Evolutionary conservation across 345 rosid genomes (phyloP).

Genomic region (Theobroma cacao): DNA sequence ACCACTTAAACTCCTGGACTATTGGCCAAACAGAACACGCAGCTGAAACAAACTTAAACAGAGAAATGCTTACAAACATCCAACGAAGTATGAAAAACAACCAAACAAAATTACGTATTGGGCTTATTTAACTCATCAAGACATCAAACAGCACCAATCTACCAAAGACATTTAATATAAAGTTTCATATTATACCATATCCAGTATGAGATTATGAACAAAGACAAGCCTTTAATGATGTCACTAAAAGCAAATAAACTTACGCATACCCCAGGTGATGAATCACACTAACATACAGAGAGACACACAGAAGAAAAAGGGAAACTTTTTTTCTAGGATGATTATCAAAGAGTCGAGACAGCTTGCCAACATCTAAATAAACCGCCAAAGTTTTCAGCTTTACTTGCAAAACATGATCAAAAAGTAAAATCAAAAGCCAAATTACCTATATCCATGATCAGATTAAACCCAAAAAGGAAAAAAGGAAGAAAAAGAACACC

Average conservation of each 20-base stretch:
- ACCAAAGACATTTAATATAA: too few species aligned
- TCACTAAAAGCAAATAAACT: neutral
- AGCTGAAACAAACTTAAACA: neutral
- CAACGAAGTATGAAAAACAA: too few species aligned
- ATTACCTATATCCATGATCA: neutral
- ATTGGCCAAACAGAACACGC: neutral
- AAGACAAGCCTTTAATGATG: neutral
- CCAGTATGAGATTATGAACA: too few species aligned
- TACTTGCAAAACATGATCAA: conserved; percentile 3
- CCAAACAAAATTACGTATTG: too few species aligned
- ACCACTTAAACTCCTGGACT: neutral
- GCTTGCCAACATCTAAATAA: neutral
- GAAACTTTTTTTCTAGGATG: neutral
- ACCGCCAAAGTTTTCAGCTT: neutral
- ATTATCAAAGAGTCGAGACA: neutral
- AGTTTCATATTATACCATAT: too few species aligned
- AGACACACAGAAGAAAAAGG: neutral
- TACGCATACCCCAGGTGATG: neutral
- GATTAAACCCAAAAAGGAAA: neutral
- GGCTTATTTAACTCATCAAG: too few species aligned
- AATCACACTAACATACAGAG: neutral
- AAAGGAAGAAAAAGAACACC: neutral
- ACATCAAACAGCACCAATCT: too few species aligned
- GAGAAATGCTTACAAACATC: too few species aligned
- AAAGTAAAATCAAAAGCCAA: neutral